Evolutionary conservation across 2,329 filamentous ascomycete genomes (phyloP), one percentile per base, ranked within the genome.

Genomic region (Pseudocercospora crystallina): DNA sequence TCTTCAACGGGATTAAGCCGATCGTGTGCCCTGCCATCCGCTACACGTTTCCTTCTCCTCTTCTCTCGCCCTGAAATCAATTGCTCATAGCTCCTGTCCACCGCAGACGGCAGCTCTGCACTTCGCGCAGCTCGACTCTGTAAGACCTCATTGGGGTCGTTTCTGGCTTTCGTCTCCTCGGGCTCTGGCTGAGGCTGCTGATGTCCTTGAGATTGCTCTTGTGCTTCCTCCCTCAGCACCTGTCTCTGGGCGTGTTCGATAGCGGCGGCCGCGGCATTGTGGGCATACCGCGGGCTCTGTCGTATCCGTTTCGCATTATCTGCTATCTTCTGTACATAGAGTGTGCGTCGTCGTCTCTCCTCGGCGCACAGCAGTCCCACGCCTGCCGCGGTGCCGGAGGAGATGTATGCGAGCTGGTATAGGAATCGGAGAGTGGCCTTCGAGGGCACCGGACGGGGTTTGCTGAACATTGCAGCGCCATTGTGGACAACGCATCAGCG

Each of bases 331-430:
- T 68, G 65, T 32, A 68, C 57, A 9, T 66, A 44, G 33, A 62
- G 53, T 2, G 65, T 69, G 42, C 64, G 59, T 29, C 69, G 58
- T 31, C 69, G 55, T 34, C 67, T 59, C 56, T 70, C 68, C 51
- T 71, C 69, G 8, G 65, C 61, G 49, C 68, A 65, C 5, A 71
- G 38, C n/a, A 65, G 59, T 7, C 61, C 68, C 10, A 66, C 58
- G 29, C 66, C 68, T 5, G 64, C 63, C 7, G 62, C 67, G n/a
- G 68, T 66, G 31, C 69, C 69, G 35, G 68, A 70, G 11, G 67
- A 68, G 46, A 69, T 68, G 58, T 70, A 71, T 26, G 67, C 69
- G 51, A 71, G 66, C 50, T 70, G 68, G 50, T 67, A 67, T 36
- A 71, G 64, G 40, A 66, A 49, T 42, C 61, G 60, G 41, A 70